A percentile compares a stretch with the other conserved stretches of the same genome.
Evolutionary conservation across 805 yeast genomes (phyloP).

Genomic region (Nakazawaea populi): DNA sequence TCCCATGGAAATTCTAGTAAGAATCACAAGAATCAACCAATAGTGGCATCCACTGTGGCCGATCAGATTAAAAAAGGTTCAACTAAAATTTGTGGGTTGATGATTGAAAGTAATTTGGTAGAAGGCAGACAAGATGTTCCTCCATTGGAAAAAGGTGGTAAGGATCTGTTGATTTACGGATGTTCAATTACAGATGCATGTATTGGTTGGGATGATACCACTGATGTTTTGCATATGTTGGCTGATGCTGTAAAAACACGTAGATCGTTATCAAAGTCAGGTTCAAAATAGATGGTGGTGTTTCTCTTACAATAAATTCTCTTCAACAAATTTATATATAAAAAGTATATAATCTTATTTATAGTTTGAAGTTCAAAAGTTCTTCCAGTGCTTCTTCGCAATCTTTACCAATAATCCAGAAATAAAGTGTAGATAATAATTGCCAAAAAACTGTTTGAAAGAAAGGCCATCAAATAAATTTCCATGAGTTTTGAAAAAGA

Average conservation of each 20-base stretch:
- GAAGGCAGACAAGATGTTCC: slow-evolving; percentile 95
- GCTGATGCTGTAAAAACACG: slow-evolving; percentile 78
- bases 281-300: background rate
- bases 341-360: background rate
- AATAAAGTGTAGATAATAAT: no score
- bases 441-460: no score
- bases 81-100: slow-evolving; percentile 77
- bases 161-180: slow-evolving; percentile 76
- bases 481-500: no score
- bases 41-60: slow-evolving; percentile 71
- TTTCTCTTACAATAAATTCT: no score
- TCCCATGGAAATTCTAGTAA: slow-evolving; percentile 95
- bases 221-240: slow-evolving; percentile 57
- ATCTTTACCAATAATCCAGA: no score
- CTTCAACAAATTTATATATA: background rate
- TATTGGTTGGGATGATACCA: slow-evolving; percentile 86
- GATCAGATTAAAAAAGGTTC: slow-evolving; percentile 78
- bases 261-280: slow-evolving; percentile 35
- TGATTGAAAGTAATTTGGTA: slow-evolving; percentile 90
- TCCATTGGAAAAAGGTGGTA: slow-evolving; percentile 59
- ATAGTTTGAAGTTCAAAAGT: background rate
- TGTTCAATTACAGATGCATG: slow-evolving; percentile 98
- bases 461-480: no score
- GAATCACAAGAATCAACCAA: slow-evolving; percentile 89
- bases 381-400: no score